Base-by-base conservation (phyloP, 495 filamentous ascomycete species). In the Lindgomyces ingoldianus region DNA sequence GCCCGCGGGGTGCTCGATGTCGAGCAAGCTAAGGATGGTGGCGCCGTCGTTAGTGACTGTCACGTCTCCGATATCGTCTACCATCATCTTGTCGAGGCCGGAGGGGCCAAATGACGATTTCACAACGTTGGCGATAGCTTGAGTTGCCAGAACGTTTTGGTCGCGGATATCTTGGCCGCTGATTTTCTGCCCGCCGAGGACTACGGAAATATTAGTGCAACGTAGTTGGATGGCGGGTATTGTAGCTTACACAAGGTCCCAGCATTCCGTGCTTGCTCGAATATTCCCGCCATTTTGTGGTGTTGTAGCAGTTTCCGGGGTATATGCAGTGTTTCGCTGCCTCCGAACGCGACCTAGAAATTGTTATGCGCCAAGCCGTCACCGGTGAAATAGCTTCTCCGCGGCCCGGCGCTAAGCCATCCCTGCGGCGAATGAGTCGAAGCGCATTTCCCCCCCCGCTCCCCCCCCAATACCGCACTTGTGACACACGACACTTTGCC, bases 41-140 rank as follows among this genome's bases (percentile, higher is more conserved):
- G 94, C 94, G 63, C 94, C 94, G 75, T 99, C 94, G 78, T 99
- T 99, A 47, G 94, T 99, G 59, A 99, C 94, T 53, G 95, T 98
- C 49, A 99, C 94, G 84, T 99, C 94, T 71, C 94, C 94, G 75
- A 98, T 98, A 73, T 99, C 94, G 77, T 99, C 94, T 73, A 99
- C 95, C 95, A 99, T 98, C 95, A 99, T 98, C 84, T 99, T 99
- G 74, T 99, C 94, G 68, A 99, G 80, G 33, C 94, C 94, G 62
- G 91, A 96, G 60, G 94, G 94, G 42, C 94, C 94, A 75, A 98
- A 99, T 14, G 94, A 99, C 78, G 89, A 96, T 80, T 96, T 97
- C 75, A 99, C 91, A 55, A 97, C 91, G 87, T 97, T 98, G 75
- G 94, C 89, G 74, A 99, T 97, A 47, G 93, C 91, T 76, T 96